These are phyloP conservation scores for Chimonanthus salicifolius DNA, from an alignment of 164 flowering plant genomes.

Conservation along the genomic window DNA sequence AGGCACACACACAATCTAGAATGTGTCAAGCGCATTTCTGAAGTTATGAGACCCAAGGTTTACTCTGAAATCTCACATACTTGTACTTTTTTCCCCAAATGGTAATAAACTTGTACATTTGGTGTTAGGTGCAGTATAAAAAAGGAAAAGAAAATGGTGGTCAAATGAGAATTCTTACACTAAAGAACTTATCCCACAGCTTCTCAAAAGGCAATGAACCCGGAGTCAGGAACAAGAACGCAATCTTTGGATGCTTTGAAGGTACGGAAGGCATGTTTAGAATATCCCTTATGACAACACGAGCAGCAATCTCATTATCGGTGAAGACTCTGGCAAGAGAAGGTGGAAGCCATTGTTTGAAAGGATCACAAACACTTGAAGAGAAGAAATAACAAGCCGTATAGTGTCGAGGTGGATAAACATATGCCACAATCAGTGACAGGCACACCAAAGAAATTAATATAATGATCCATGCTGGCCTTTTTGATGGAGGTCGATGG, in stretches of 20 bases:
- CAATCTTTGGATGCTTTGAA: slow-evolving; percentile 62
- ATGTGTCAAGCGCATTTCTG: background rate
- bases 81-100: no score
- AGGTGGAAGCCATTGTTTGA: slow-evolving; percentile 79
- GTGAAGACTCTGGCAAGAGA: slow-evolving; percentile 58
- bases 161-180: slow-evolving; percentile 36
- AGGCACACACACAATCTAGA: background rate
- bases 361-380: slow-evolving; percentile 51
- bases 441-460: slow-evolving; percentile 65
- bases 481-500: slow-evolving; percentile 61
- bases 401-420: slow-evolving; percentile 61
- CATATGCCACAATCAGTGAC: slow-evolving; percentile 66
- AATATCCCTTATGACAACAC: slow-evolving; percentile 64
- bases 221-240: slow-evolving; percentile 85
- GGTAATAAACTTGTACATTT: no score
- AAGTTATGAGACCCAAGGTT: no score
- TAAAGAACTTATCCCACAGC: slow-evolving; percentile 89
- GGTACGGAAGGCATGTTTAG: slow-evolving; percentile 40
- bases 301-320: slow-evolving; percentile 83
- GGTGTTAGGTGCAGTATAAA: background rate
- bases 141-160: background rate
- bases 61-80: no score
- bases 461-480: slow-evolving; percentile 81
- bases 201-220: slow-evolving; percentile 84
- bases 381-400: slow-evolving; percentile 67